A percentile compares a stretch with the other conserved stretches of the same genome.
Evolutionary conservation across 2,329 filamentous ascomycete species (phyloP).

Genomic region (Pseudocercospora pini-densiflorae): DNA sequence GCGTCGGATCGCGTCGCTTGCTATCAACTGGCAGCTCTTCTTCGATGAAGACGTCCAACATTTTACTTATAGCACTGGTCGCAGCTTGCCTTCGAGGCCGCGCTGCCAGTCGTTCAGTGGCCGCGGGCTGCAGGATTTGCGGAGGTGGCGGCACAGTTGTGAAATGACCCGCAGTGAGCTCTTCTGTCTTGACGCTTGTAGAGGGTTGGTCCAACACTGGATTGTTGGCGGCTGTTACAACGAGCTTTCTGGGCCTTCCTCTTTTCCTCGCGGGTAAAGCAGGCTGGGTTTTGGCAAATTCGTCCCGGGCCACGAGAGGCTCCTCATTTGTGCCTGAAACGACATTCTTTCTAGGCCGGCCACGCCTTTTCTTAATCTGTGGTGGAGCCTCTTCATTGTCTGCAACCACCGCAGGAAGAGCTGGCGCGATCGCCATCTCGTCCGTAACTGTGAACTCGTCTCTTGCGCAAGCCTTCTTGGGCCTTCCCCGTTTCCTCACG

Average conservation of each 20-base stretch:
- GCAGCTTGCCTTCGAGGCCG: conserved; percentile 34
- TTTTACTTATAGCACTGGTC: conserved; percentile 28
- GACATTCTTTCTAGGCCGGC: neutral
- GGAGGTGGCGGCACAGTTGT: neutral
- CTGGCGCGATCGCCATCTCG: neutral
- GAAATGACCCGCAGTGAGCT: neutral
- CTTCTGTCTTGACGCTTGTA: neutral
- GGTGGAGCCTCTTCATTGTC: neutral
- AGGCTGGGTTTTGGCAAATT: neutral
- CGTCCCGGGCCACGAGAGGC: neutral
- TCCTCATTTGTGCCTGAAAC: neutral
- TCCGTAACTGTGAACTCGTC: neutral
- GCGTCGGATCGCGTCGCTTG: conserved; percentile 21
- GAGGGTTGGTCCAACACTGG: neutral
- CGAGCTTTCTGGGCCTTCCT: neutral
- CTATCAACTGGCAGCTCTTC: conserved; percentile 33
- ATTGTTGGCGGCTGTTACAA: neutral
- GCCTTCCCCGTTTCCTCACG: conserved; percentile 1
- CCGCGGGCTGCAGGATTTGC: neutral
- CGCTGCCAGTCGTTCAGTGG: neutral
- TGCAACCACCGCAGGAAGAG: neutral
- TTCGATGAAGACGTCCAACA: conserved; percentile 30
- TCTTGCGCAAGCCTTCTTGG: neutral
- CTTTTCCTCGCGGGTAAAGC: neutral
- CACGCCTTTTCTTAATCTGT: neutral